Base-by-base conservation (phyloP, 2,329 filamentous ascomycete genomes). In the Stemphylium vesicarium region DNA sequence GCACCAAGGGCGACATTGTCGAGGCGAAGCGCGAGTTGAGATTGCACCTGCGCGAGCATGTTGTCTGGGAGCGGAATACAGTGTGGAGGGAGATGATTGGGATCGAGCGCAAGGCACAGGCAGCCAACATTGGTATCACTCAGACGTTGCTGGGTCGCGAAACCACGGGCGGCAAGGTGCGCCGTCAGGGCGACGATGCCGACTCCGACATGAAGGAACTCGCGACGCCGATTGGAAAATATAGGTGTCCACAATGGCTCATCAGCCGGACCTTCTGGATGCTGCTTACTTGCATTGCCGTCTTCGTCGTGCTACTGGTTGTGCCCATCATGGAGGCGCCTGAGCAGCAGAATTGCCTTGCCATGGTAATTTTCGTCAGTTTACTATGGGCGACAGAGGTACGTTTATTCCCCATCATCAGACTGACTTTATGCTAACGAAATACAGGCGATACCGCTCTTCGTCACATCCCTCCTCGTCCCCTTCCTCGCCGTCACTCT, bases 71-170 rank as follows among this genome's bases (percentile, higher is more conserved):
- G 75, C 86, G 95, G 53, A 99, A 99, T 72, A 99, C 95, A 0
- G 95, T 99, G 15, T 99, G 95, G 95, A 84, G 96, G 78, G 95
- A 99, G 68, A 95, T 99, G 86, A 99, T 99, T 73, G 95, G 94
- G 48, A 94, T 99, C 65, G 96, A 99, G 79, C 85, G 95, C 18
- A 93, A 96, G 72, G 92, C 92, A 1, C 94, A 98, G 77, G 96
- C 95, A 8, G 94, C 94, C 8, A 95, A 94, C 65, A 84, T 99
- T 62, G 95, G 95, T 37, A 80, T 90, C 45, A 79, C 85, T 18
- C 87, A 90, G 61, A 91, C 91, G 0, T 82, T 98, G 50, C 84
- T 98, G 2, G 93, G 93, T 4, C 84, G 85, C 22, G 89, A 89
- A 31, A 84, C 85, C 15, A 88, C 90, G 64, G 85, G 85, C 24